phyloP scores from a whole-genome alignment of 2,329 filamentous ascomycete genomes.

The Fusarium sp. region DNA sequence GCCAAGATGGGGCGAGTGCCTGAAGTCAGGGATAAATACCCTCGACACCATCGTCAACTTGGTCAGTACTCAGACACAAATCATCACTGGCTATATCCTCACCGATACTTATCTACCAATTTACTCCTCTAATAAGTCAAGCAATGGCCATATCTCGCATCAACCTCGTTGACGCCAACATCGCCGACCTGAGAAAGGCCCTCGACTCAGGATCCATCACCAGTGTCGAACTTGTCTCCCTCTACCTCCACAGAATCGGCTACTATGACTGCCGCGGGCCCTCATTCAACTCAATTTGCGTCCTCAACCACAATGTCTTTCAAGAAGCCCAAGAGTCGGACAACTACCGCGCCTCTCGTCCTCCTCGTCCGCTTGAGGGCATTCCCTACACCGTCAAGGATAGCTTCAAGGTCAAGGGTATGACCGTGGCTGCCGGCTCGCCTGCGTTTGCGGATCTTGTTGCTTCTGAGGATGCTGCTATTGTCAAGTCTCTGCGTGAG shows the following conservation, averaged over 20 bases:
- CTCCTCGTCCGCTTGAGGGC: conserved; percentile 57
- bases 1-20: neutral
- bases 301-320: conserved; percentile 44
- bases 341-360: conserved; percentile 35
- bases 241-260: conserved; percentile 44
- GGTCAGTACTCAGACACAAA: neutral
- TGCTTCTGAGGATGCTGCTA: conserved; percentile 64
- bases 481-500: conserved; percentile 58
- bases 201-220: conserved; percentile 30
- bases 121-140: no score
- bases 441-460: conserved; percentile 64
- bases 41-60: neutral
- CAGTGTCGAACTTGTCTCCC: conserved; percentile 44
- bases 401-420: conserved; percentile 64
- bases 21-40: neutral
- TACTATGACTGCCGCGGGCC: conserved; percentile 42
- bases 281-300: conserved; percentile 43
- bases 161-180: conserved; percentile 38
- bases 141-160: neutral
- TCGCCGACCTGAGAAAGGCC: conserved; percentile 38
- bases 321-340: conserved; percentile 46
- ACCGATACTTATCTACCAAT: neutral
- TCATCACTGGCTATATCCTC: neutral
- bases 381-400: conserved; percentile 71
- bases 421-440: conserved; percentile 66